Conservation (phyloP, 805 yeast species). For the Cyberlindnera sargentensis region DNA sequence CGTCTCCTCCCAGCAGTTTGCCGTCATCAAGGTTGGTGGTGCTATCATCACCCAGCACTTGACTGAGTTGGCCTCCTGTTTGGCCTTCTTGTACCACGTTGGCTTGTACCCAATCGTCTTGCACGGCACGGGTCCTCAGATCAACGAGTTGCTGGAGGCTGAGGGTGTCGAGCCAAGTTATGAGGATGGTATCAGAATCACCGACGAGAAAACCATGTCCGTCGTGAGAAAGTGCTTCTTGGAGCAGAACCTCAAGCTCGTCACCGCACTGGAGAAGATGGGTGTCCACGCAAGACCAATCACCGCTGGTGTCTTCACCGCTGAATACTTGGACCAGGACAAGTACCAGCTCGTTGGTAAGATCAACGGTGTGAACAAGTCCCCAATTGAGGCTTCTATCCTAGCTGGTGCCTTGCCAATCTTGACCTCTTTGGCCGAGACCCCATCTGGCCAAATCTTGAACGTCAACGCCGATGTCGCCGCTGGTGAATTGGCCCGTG, state of each 20-base stretch:
- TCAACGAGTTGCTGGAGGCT: slow-evolving; percentile 84
- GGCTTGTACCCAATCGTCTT: slow-evolving; percentile 95
- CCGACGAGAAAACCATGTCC: slow-evolving; percentile 90
- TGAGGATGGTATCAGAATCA: slow-evolving; percentile 93
- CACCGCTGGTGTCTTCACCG: slow-evolving; percentile 94
- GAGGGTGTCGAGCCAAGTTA: slow-evolving; percentile 96
- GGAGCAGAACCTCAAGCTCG: slow-evolving; percentile 91
- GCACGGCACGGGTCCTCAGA: slow-evolving; percentile 99
- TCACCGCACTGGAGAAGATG: slow-evolving; percentile 90
- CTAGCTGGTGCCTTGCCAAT: slow-evolving; percentile 96
- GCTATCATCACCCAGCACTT: slow-evolving; percentile 95
- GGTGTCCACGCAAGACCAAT: slow-evolving; percentile 99
- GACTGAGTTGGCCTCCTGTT: slow-evolving; percentile 88
- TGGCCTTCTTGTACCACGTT: slow-evolving; percentile 94
- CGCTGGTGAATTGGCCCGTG: slow-evolving; percentile 96
- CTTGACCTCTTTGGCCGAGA: slow-evolving; percentile 93
- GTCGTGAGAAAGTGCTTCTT: slow-evolving; percentile 93
- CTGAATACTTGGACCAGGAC: slow-evolving; percentile 83
- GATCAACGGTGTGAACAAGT: slow-evolving; percentile 78
- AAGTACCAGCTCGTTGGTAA: slow-evolving; percentile 92
- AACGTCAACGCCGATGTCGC: slow-evolving; percentile 99
- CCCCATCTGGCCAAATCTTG: slow-evolving; percentile 91
- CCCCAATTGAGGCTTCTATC: slow-evolving; percentile 88
- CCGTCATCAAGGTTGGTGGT: slow-evolving; percentile 98
- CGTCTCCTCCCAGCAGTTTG: slow-evolving; percentile 93